phyloP scores from a whole-genome alignment of 306 rosid species.

The Hylodesmum podocarpum region DNA sequence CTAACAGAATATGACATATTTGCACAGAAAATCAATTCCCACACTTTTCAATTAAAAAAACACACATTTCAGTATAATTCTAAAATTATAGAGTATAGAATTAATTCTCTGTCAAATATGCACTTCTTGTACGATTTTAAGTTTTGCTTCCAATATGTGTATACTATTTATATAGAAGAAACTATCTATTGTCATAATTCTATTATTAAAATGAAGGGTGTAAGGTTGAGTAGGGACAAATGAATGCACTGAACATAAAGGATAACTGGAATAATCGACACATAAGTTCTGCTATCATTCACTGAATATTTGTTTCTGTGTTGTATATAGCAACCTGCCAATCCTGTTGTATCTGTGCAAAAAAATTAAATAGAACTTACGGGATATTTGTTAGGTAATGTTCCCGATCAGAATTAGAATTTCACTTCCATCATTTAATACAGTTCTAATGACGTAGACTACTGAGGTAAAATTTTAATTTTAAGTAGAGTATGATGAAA shows the following conservation, averaged over 20 bases:
- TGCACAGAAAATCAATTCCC: not conserved
- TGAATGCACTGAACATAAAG: not conserved
- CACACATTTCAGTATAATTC: no score
- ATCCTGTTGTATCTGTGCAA: not conserved
- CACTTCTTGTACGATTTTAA: not conserved
- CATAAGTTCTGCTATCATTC: slow-evolving; percentile 24
- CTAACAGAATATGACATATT: not conserved
- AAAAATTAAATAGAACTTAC: no score
- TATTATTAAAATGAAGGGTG: not conserved
- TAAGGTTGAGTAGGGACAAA: slow-evolving; percentile 13
- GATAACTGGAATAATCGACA: slow-evolving; percentile 15
- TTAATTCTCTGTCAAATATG: no score
- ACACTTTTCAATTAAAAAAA: no score
- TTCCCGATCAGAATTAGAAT: no score
- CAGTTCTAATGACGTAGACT: no score
- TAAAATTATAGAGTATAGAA: no score
- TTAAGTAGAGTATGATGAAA: no score
- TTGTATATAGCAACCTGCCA: slow-evolving; percentile 13
- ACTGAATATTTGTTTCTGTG: not conserved
- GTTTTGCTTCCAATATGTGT: not conserved
- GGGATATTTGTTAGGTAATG: no score
- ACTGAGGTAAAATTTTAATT: no score
- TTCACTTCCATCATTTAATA: no score
- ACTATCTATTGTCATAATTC: not conserved
- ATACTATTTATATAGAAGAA: not conserved